Evolutionary conservation across 345 rosid genomes (phyloP), one percentile per base, ranked within the genome.

Genomic region (Eucalyptus decipiens): DNA sequence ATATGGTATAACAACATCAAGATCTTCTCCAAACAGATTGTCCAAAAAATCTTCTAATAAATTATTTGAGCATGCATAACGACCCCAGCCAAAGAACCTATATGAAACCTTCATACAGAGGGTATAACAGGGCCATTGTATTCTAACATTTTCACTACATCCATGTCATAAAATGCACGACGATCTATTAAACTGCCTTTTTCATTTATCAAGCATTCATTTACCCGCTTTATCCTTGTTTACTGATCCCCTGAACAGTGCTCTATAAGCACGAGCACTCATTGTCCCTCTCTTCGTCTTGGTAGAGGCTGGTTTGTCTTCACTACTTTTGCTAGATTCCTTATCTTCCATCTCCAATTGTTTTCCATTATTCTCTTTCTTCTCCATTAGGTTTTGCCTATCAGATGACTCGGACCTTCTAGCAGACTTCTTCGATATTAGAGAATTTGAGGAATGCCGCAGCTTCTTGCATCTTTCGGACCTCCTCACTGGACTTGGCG

Each of bases 401-500:
- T 52, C 88, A 32, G 86, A 69, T 65, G 92, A 89, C 37, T 81
- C 90, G 37, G 86, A 76, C 80, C 89, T 93, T 89, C 86, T 90
- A 45, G 89, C 90, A 49, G 93, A 89, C 86, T 91, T 88, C 90
- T 91, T 94, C 6, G 93, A 93, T 60, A 90, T 93, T 42, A 92
- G 91, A 86, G 94, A 92, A 89, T 58, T 69, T 48, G 93, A 92
- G 30, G 91, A 90, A 26, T 49, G 54, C 26, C 90, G 69, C 58
- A 89, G 91, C 87, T 87, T 93, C 92, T 94, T 94, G 85, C 94
- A 92, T 93, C 94, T 94, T 90, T 89, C 89, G 5, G 96, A 93
- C 92, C 97, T 94, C 91, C 93, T 93, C 91, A 94, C 88, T 60
- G 96, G 92, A 92, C 91, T 90, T 6, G 88, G 62, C 2, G 85